Percentiles rank a stretch among this genome's conserved stretches.
Evolutionary conservation across 208 protist genomes (phyloP).

Genomic region (Acanthamoeba culbertsoni): DNA sequence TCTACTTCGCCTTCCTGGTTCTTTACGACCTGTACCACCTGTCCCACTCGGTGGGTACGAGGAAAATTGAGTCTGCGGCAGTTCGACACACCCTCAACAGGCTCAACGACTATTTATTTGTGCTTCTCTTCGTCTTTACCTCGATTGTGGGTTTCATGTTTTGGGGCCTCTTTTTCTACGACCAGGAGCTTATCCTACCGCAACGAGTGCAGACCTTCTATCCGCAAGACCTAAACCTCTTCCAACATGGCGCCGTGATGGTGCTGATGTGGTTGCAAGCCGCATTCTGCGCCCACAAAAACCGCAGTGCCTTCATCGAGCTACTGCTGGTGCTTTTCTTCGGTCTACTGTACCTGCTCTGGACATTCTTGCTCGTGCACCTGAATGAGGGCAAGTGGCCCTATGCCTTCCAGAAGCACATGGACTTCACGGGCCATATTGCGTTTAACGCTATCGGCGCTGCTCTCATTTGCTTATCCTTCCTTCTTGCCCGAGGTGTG

Average conservation of each 20-base stretch:
- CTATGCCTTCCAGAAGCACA: slow-evolving; percentile 9
- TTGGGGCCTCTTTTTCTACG: slow-evolving; percentile 41
- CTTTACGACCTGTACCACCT: neutral
- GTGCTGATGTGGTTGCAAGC: neutral
- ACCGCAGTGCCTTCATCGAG: neutral
- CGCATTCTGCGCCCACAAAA: neutral
- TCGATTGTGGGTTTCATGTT: slow-evolving; percentile 31
- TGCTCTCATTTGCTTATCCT: neutral
- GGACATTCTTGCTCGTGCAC: neutral
- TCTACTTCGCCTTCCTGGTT: neutral
- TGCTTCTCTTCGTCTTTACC: neutral
- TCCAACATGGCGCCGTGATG: neutral
- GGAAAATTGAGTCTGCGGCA: neutral
- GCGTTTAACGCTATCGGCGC: neutral
- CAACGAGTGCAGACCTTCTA: neutral
- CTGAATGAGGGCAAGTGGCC: neutral
- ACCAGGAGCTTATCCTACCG: slow-evolving; percentile 14
- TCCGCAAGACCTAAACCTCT: slow-evolving; percentile 22
- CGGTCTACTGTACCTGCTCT: neutral
- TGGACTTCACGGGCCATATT: neutral
- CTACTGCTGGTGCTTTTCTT: neutral
- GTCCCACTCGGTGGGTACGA: too few species aligned
- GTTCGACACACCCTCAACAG: neutral
- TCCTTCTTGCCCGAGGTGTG: neutral
- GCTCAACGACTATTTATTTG: slow-evolving; percentile 6